Conservation (phyloP, 345 rosid genomes). For the Viola odorata region DNA sequence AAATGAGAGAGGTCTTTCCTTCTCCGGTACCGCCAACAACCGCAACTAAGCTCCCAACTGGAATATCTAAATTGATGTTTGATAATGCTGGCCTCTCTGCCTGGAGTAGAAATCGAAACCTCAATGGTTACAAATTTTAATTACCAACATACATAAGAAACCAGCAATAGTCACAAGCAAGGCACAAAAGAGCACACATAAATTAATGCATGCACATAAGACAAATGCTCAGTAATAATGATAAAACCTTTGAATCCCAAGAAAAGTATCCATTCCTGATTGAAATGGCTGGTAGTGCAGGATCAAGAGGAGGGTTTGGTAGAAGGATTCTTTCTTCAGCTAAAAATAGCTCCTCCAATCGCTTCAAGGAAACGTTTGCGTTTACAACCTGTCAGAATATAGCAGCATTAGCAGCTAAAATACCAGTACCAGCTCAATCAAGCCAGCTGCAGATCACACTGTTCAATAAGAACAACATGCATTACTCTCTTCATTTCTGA, state of each 20-base stretch:
- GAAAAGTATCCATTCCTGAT: conserved; percentile 83
- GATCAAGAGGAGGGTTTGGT: conserved; percentile 84
- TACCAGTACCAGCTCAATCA: conserved; percentile 5
- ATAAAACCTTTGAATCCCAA: conserved; percentile 86
- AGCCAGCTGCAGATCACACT: too few species aligned
- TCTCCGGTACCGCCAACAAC: conserved; percentile 97
- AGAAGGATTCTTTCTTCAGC: conserved; percentile 90
- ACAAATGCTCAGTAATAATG: neutral
- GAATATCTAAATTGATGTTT: conserved; percentile 78
- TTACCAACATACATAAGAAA: neutral
- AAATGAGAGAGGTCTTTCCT: conserved; percentile 92
- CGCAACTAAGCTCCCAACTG: conserved; percentile 88
- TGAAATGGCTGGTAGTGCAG: conserved; percentile 64
- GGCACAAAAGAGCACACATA: neutral
- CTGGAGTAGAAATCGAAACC: conserved; percentile 35
- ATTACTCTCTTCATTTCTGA: too few species aligned
- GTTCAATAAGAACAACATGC: too few species aligned
- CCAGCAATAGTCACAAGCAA: neutral
- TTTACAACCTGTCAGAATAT: conserved; percentile 57
- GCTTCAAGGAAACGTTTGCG: conserved; percentile 91
- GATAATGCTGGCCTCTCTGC: conserved; percentile 85
- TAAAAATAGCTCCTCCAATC: conserved; percentile 83
- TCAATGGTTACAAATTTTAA: conserved; percentile 7
- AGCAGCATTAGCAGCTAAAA: conserved; percentile 22
- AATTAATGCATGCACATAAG: neutral